phyloP scores from a whole-genome alignment of 2,329 filamentous ascomycete genomes.

The Curvularia lunata region DNA sequence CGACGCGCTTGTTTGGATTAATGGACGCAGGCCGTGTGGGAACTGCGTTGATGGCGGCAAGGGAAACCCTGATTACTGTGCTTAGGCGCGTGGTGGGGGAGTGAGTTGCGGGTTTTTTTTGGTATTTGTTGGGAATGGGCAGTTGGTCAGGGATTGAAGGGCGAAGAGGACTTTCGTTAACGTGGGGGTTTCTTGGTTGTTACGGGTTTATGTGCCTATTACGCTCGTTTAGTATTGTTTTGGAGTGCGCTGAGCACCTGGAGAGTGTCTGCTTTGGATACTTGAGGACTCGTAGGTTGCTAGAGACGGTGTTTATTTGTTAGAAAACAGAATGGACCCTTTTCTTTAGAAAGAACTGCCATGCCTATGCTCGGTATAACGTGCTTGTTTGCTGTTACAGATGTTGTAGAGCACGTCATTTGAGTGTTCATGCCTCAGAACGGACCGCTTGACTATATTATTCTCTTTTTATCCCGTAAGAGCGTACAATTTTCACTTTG shows the following conservation, averaged over 20 bases:
- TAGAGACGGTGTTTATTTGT: not conserved
- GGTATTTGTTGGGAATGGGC: not conserved
- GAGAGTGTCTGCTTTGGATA: not conserved
- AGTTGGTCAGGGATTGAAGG: not conserved
- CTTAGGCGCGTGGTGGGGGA: not conserved
- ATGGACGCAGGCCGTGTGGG: not conserved
- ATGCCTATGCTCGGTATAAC: not conserved
- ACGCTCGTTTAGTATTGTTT: not conserved
- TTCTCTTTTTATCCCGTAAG: too few species aligned
- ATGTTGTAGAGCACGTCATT: not conserved
- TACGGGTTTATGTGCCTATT: not conserved
- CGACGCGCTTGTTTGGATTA: not conserved
- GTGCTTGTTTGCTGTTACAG: not conserved
- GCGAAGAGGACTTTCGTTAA: not conserved
- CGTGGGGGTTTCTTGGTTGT: not conserved
- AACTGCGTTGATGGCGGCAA: not conserved
- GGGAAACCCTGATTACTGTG: constrained; percentile 2
- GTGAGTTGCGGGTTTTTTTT: not conserved
- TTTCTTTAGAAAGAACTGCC: not conserved
- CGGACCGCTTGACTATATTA: too few species aligned
- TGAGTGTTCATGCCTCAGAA: too few species aligned
- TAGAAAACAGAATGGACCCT: not conserved
- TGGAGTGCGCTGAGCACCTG: not conserved
- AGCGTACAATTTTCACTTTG: too few species aligned
- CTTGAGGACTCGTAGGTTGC: not conserved